Conservation (phyloP, 2,329 filamentous ascomycete species). For the Trichoderma gracile region DNA sequence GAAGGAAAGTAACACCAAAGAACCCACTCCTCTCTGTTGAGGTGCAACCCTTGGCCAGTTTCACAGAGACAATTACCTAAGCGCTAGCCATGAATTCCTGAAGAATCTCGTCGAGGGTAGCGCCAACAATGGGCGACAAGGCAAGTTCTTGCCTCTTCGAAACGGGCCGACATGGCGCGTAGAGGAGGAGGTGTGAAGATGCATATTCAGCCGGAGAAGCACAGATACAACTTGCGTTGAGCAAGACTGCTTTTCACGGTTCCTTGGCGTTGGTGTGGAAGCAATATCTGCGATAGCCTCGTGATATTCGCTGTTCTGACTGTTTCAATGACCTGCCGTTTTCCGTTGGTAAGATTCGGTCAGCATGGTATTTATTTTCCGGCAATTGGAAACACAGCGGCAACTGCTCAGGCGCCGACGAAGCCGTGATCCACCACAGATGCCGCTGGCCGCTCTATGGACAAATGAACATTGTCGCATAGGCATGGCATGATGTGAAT, state of each 20-base stretch:
- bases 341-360: constrained; percentile 1
- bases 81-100: neutral
- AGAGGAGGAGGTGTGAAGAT: neutral
- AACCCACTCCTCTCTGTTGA: neutral
- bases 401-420: neutral
- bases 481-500: neutral
- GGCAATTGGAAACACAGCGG: neutral
- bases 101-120: neutral
- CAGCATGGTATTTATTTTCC: neutral
- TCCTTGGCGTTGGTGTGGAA: neutral
- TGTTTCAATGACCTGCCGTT: constrained; percentile 15
- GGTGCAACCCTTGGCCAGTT: neutral
- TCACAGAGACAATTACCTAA: neutral
- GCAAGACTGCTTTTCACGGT: too few species aligned
- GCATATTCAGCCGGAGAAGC: too few species aligned
- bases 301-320: constrained; percentile 3
- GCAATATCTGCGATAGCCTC: neutral
- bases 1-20: constrained; percentile 8
- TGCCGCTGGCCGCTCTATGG: neutral
- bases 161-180: constrained; percentile 7
- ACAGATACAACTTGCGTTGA: too few species aligned
- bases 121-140: neutral
- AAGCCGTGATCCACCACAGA: neutral
- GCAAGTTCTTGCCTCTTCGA: neutral
- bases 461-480: neutral